Evolutionary conservation across 1,284 basidiomycete species (phyloP).

Genomic region (Lignosus rhinocerotis): DNA sequence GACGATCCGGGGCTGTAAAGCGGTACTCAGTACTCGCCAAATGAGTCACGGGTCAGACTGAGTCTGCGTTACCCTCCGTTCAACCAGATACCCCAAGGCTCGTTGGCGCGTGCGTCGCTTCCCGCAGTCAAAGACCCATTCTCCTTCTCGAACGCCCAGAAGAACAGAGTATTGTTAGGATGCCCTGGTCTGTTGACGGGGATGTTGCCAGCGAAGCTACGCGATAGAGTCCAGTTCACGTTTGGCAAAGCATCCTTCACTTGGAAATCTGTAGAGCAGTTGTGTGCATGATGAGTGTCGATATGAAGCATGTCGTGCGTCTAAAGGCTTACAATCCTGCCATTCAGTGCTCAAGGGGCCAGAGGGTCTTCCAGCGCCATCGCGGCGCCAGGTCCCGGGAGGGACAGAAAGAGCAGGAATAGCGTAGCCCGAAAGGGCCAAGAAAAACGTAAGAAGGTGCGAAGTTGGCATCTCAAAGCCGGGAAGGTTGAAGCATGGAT

Average conservation of each 20-base stretch:
- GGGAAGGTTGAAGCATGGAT: no score
- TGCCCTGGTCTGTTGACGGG: conserved; percentile 51
- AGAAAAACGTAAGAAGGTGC: no score
- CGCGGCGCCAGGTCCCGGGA: no score
- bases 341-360: conserved; percentile 51
- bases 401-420: no score
- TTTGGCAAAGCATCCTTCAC: conserved; percentile 52
- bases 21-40: neutral
- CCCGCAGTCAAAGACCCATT: conserved; percentile 27
- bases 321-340: conserved; percentile 54
- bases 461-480: no score
- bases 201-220: conserved; percentile 69
- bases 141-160: conserved; percentile 66
- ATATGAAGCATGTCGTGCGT: conserved; percentile 10
- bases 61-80: conserved; percentile 51
- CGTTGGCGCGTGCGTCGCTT: conserved; percentile 5
- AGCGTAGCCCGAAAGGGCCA: no score
- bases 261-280: conserved; percentile 25
- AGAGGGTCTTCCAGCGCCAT: no score
- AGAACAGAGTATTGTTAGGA: conserved; percentile 75
- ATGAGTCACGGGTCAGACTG: neutral
- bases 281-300: neutral
- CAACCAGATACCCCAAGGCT: conserved; percentile 75
- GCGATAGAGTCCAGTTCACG: conserved; percentile 55
- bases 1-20: conserved; percentile 57